These are phyloP conservation scores for Tubosaeta sp. DNA, from an alignment of 768 basidiomycete species.

Conservation along the genomic window DNA sequence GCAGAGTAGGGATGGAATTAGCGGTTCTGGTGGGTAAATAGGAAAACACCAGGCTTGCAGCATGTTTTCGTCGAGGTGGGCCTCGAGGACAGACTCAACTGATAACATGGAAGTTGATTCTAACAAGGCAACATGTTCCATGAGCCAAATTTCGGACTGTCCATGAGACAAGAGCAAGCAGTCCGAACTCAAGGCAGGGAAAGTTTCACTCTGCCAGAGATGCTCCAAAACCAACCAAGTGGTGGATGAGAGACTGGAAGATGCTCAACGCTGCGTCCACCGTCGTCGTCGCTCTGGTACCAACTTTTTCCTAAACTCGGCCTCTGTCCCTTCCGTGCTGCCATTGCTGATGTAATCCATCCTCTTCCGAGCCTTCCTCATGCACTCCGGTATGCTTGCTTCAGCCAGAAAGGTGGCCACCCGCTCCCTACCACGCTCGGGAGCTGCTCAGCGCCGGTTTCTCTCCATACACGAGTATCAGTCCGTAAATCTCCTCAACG, in stretches of 20 bases:
- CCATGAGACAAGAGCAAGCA: conserved; percentile 40
- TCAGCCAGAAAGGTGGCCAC: conserved; percentile 64
- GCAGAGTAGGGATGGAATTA: neutral
- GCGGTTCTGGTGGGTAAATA: conserved; percentile 11
- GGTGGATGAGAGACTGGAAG: conserved; percentile 73
- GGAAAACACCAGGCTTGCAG: conserved; percentile 8
- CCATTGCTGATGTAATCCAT: conserved; percentile 40
- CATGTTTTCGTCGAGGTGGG: conserved; percentile 12
- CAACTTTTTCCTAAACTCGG: conserved; percentile 11
- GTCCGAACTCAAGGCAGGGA: conserved; percentile 81
- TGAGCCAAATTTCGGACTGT: conserved; percentile 79
- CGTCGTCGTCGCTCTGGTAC: conserved; percentile 80
- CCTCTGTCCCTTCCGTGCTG: neutral
- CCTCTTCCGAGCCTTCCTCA: conserved; percentile 17
- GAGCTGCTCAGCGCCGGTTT: conserved; percentile 66
- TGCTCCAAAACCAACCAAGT: conserved; percentile 35
- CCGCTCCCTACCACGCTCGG: conserved; percentile 27
- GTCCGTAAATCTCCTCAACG: conserved; percentile 90
- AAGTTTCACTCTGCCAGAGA: conserved; percentile 58
- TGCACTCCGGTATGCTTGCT: conserved; percentile 49
- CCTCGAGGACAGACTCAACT: conserved; percentile 22
- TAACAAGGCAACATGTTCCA: conserved; percentile 44
- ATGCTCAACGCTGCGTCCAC: conserved; percentile 38
- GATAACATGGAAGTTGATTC: conserved; percentile 11
- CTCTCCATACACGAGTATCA: conserved; percentile 99